Conservation (phyloP, 2,329 filamentous ascomycete genomes). For the Claviceps sp. region DNA sequence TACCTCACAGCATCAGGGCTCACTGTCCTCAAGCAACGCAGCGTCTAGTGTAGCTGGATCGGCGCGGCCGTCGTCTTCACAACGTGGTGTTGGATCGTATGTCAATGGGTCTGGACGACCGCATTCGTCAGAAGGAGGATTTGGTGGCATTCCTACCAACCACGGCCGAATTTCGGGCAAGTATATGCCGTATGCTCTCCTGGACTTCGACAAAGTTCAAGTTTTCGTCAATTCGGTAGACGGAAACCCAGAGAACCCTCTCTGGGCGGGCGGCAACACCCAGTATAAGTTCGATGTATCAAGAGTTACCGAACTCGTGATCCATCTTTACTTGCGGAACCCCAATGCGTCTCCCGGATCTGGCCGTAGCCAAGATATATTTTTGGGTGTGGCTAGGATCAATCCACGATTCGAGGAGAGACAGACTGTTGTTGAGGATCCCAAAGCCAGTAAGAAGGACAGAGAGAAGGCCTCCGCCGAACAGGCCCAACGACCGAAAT, state of each 20-base stretch:
- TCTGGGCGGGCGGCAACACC: conserved; percentile 97
- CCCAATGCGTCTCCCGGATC: conserved; percentile 73
- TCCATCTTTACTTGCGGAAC: conserved; percentile 91
- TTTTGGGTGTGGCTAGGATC: conserved; percentile 80
- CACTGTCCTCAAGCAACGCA: conserved; percentile 51
- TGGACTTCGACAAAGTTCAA: conserved; percentile 98
- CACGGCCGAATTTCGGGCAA: conserved; percentile 93
- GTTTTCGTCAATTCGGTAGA: conserved; percentile 97
- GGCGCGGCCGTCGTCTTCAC: conserved; percentile 42
- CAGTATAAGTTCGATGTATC: conserved; percentile 99
- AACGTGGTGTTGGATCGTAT: conserved; percentile 48
- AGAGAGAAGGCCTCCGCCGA: conserved; percentile 63
- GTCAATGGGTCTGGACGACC: conserved; percentile 51
- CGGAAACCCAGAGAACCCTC: conserved; percentile 81
- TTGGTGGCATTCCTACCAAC: conserved; percentile 77
- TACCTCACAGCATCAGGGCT: conserved; percentile 58
- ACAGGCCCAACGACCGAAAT: conserved; percentile 39
- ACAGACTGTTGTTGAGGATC: conserved; percentile 58
- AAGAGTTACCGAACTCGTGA: conserved; percentile 75
- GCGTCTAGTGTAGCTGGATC: conserved; percentile 35
- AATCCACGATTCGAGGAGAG: conserved; percentile 85
- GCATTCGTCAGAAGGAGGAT: conserved; percentile 74
- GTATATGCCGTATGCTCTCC: conserved; percentile 88
- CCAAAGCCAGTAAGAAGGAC: conserved; percentile 76
- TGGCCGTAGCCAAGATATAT: conserved; percentile 90